Base-by-base conservation (phyloP, 306 rosid species). In the Quercus cerris region DNA sequence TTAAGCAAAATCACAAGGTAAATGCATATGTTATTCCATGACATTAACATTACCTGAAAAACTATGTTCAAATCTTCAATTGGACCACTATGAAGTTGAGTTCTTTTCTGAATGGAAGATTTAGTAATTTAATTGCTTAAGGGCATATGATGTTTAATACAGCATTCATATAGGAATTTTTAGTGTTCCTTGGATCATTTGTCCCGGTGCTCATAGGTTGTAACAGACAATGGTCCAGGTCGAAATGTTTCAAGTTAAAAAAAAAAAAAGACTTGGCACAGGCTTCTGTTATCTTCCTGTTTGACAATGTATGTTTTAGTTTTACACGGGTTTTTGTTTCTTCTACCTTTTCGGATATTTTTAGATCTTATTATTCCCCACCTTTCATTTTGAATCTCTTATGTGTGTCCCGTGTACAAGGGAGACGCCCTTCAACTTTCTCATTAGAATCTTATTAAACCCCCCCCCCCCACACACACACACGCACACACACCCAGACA, bases 1-100 rank as follows among this genome's bases (percentile, higher is more conserved):
- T 96, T 74, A 93, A 96, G 88, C 94, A 89, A 82, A 90, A 79
- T 84, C 96, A 93, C 90, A 96, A 91, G 99, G 99, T 96, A 90
- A 84, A 38, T 78, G 73, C 67, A 61, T 68, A 28, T 78, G 18
- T 52, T 17, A n/a, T 35, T 78, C 25, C 1, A 54, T 79, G 78
- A 46, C 35, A 49, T 25, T 55, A 59, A 76, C 46, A 33, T 71
- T 46, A 15, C 54, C 22, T 28, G 10, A 63, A 49, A 73, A 58
- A 57, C 19, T 54, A 75, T 62, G 27, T 51, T 6, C 64, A 63
- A 72, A 68, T 64, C 75, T 80, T 82, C 72, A 31, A 9, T 23
- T 68, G 17, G 27, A 68, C 9, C 27, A 68, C 72, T 33, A 35
- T 49, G 27, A 35, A 38, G 15, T 67, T 8, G 17, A 19, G 52